Evolutionary conservation across 306 rosid species (phyloP).

Genomic region (Dicorynia guianensis): DNA sequence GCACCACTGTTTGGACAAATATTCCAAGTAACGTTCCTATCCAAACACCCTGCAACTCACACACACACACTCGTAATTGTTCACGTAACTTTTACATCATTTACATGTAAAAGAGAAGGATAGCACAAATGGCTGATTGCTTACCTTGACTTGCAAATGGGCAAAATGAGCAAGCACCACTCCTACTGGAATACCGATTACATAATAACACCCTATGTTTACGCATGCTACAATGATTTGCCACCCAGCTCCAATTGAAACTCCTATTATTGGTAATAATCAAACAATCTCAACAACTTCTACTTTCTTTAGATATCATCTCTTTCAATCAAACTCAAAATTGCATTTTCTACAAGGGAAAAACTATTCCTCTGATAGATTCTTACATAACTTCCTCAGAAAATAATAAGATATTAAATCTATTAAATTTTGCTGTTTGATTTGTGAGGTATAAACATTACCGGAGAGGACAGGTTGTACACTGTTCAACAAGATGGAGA

Average conservation of each 20-base stretch:
- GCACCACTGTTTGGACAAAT: slow-evolving; percentile 53
- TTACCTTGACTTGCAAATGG: slow-evolving; percentile 44
- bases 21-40: slow-evolving; percentile 60
- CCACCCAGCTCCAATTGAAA: slow-evolving; percentile 64
- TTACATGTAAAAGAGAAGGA: too few relatives aligned
- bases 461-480: slow-evolving; percentile 62
- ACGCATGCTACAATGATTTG: slow-evolving; percentile 58
- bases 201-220: slow-evolving; percentile 54
- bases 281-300: too few relatives aligned
- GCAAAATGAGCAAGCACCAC: slow-evolving; percentile 38
- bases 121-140: neutral
- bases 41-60: slow-evolving; percentile 55
- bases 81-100: neutral
- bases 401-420: too few relatives aligned
- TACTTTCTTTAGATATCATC: too few relatives aligned
- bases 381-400: too few relatives aligned
- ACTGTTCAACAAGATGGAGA: slow-evolving; percentile 56
- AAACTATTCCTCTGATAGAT: too few relatives aligned
- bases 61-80: neutral
- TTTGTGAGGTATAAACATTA: too few relatives aligned
- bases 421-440: too few relatives aligned
- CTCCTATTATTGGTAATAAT: slow-evolving; percentile 40
- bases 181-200: slow-evolving; percentile 58
- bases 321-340: too few relatives aligned
- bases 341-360: too few relatives aligned